Evolutionary conservation across 768 basidiomycete genomes (phyloP), one percentile per base, ranked within the genome.

Genomic region (Stropharia rugosoannulata): DNA sequence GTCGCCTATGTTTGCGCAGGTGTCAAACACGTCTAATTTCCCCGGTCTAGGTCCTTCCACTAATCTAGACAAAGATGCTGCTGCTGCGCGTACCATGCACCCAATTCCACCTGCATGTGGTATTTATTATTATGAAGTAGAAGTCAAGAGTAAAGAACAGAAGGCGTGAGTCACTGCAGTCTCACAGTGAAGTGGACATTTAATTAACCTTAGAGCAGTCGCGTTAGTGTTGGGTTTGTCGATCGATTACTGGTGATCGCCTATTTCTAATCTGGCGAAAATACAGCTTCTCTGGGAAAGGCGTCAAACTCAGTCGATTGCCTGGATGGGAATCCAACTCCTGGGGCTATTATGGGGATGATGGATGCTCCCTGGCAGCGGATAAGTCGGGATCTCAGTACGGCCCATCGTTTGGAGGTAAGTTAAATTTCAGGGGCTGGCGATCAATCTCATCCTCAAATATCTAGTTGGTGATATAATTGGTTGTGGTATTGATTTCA

Each of bases 331-430:
- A 94, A 67, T 74, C 78, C 55, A 81, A 84, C 59, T 94, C 91
- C 5, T 95, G 93, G 90, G 93, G 93, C 50, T 96, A 93, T 68
- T 89, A 94, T 63, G 93, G 89, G n/a, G 92, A 95, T 61, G 93
- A 91, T 64, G 93, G 94, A 5, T 82, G 78, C 55, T 78, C 87
- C 2, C 93, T 90, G 70, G 83, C 88, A 22, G 82, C 84, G 5
- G 86, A 90, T 56, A 85, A 81, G 67, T 84, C 78, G 32, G 92
- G 90, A 27, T 78, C 80, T 45, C 72, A 80, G 13, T 97, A 88
- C 70, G 90, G 91, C 8, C 86, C 87, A 42, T 83, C 81, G 0
- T 98, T 89, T 68, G 87, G 90, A 63, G 85, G 93, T 94, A 68
- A 66, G 86, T 75, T 52, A 9, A n/a, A 29, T 6, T 39, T 9